Percentiles rank a stretch among this genome's conserved stretches.
phyloP scores from a whole-genome alignment of 371 early-diverging fungal species.

The Rhizopus stolonifer region DNA sequence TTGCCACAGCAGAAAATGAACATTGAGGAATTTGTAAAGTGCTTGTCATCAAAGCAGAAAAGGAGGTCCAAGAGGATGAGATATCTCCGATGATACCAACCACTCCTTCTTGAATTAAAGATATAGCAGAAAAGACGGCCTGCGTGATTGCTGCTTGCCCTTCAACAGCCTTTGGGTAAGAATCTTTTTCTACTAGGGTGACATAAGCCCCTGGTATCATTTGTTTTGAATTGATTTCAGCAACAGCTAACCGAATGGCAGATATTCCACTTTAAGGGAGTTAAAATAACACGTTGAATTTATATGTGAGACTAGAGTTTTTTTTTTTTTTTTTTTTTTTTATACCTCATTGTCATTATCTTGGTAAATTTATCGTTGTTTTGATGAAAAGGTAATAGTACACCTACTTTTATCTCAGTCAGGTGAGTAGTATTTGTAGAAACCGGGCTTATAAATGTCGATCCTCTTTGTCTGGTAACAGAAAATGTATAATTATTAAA shows the following conservation, averaged over 20 bases:
- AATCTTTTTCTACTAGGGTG: conserved; percentile 58
- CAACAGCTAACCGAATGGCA: conserved; percentile 56
- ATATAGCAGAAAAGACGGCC: conserved; percentile 57
- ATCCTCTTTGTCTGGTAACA: conserved; percentile 25
- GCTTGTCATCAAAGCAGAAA: conserved; percentile 59
- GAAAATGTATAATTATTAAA: conserved; percentile 31
- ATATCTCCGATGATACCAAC: conserved; percentile 61
- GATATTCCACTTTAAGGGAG: conserved; percentile 47
- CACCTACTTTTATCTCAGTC: conserved; percentile 55
- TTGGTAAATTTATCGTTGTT: conserved; percentile 38
- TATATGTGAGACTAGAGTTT: too few species aligned
- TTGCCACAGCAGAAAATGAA: conserved; percentile 59
- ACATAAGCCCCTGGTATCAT: conserved; percentile 61
- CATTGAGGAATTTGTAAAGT: conserved; percentile 64
- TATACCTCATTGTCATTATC: conserved; percentile 41
- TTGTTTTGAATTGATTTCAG: conserved; percentile 54
- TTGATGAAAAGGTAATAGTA: conserved; percentile 54
- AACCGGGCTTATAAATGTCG: conserved; percentile 37
- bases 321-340: background rate
- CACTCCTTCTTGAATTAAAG: conserved; percentile 57
- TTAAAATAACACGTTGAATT: too few species aligned
- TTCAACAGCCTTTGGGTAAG: conserved; percentile 50
- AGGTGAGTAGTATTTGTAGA: conserved; percentile 9
- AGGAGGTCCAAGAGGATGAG: conserved; percentile 58
- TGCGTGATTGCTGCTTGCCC: conserved; percentile 48